Base-by-base conservation (phyloP, 768 basidiomycete genomes). In the Phlebiopsis flavidoalba region DNA sequence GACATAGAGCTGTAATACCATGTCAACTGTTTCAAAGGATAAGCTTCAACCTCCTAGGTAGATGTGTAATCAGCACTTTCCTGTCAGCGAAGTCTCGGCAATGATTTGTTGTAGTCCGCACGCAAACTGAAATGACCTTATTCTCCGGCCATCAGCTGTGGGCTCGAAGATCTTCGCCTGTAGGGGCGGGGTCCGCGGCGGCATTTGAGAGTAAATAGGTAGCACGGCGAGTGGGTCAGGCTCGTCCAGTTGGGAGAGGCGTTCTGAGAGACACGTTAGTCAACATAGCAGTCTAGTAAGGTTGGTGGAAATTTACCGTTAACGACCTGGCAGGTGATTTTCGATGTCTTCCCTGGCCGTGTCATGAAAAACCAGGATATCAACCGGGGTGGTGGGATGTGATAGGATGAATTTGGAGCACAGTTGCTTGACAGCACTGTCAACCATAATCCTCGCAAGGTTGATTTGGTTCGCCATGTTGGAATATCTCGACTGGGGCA, bases 311-410 rank as follows among this genome's bases (percentile, higher is more conserved):
- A 70, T 82, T 50, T 54, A 94, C 95, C 95, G 73, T 89, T 84
- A 19, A 98, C 79, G 35, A 98, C 96, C 69, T 93, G 90, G 70
- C 97, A 99, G 11, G 95, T 98, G 33, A 93, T 83, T 74, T n/a
- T 98, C 96, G 62, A 99, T 99, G 72, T 99, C 96, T 75, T 98
- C 97, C 76, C 98, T 97, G 40, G 97, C 97, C 26, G 97, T 99
- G 96, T 98, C 98, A 31, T 31, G 26, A 74, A 99, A 99, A 24
- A 98, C 94, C 46, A 99, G 79, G 55, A 98, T 91, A 75, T 99
- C 97, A n/a, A 14, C 97, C 97, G 0, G 86, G 85, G n/a, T n/a
- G n/a, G n/a, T n/a, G 21, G 96, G 94, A 17, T 90, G 82, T 1
- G 96, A 94, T 45, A 98, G 79, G 71, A n/a, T 99, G 96, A 48